Evolutionary conservation across 2,329 filamentous ascomycete genomes (phyloP).

Genomic region (Trichoderma arundinaceum): DNA sequence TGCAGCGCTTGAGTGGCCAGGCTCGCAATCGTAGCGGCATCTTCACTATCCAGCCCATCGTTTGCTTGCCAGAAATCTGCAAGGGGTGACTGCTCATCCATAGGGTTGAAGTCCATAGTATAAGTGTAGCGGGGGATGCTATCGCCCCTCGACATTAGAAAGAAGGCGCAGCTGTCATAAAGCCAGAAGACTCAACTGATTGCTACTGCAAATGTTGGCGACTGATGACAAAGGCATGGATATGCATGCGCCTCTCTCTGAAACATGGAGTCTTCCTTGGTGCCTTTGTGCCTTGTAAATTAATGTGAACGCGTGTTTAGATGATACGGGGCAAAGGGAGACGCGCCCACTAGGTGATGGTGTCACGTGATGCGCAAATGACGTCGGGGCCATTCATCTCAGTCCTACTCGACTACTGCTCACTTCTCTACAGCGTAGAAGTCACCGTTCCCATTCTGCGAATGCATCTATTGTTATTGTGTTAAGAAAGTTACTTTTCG

Average conservation of each 20-base stretch:
- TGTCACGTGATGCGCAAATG: constrained; percentile 15
- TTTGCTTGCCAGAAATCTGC: constrained; percentile 26
- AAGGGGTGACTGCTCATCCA: constrained; percentile 30
- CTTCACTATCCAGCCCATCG: neutral
- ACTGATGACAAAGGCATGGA: constrained; percentile 9
- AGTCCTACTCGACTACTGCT: no score
- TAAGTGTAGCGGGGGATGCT: constrained; percentile 16
- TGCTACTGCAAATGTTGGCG: neutral
- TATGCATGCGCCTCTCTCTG: constrained; percentile 11
- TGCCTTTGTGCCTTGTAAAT: neutral
- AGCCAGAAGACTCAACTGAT: neutral
- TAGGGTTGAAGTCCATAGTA: constrained; percentile 29
- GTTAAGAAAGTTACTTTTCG: no score
- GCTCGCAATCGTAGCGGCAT: constrained; percentile 9
- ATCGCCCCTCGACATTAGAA: constrained; percentile 13
- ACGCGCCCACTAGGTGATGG: constrained; percentile 16
- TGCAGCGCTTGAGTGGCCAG: constrained; percentile 29
- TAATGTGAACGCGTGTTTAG: constrained; percentile 25
- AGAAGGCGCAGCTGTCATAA: constrained; percentile 3
- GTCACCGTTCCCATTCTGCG: no score
- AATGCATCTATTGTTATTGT: no score
- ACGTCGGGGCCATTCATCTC: constrained; percentile 15
- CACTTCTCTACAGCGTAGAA: no score
- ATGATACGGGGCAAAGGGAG: constrained; percentile 21
- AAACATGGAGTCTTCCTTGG: neutral